Evolutionary conservation across 2,329 filamentous ascomycete species (phyloP).

Genomic region (Fusarium heterosporum): DNA sequence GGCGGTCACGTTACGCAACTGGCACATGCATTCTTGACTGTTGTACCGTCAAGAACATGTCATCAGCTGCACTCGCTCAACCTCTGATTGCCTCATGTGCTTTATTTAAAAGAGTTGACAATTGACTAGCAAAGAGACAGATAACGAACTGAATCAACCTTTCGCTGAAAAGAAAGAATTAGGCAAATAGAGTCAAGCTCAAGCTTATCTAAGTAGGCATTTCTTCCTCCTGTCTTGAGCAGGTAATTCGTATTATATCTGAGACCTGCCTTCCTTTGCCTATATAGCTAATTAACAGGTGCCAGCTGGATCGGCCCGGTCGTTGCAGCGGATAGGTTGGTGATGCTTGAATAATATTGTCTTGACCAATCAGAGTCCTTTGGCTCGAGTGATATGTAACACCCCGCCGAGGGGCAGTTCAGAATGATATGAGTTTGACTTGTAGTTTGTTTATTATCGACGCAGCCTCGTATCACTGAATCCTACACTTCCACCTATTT

Average conservation of each 20-base stretch:
- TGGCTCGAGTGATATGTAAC: constrained; percentile 19
- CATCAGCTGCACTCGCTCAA: neutral
- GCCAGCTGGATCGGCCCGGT: constrained; percentile 30
- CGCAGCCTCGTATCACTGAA: neutral
- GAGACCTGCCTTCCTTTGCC: neutral
- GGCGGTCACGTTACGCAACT: constrained; percentile 25
- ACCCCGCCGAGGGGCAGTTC: constrained; percentile 40
- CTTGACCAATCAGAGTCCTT: constrained; percentile 27
- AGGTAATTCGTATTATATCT: too few species aligned
- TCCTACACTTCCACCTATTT: neutral
- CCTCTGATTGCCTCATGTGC: neutral
- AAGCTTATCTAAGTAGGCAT: too few species aligned
- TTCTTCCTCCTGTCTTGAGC: too few species aligned
- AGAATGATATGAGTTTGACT: constrained; percentile 27
- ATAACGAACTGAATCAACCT: too few species aligned
- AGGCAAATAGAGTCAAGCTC: too few species aligned
- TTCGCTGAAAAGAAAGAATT: neutral
- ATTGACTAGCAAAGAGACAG: neutral
- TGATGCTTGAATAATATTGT: constrained; percentile 29
- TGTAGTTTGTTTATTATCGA: neutral
- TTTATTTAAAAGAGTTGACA: neutral
- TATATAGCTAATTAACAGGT: neutral
- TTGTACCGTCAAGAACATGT: neutral
- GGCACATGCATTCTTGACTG: neutral
- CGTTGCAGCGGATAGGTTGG: constrained; percentile 19